Percentiles rank a stretch among this genome's conserved stretches.
phyloP scores from a whole-genome alignment of 177 flowering plant species.

The Tripterygium wilfordii region DNA sequence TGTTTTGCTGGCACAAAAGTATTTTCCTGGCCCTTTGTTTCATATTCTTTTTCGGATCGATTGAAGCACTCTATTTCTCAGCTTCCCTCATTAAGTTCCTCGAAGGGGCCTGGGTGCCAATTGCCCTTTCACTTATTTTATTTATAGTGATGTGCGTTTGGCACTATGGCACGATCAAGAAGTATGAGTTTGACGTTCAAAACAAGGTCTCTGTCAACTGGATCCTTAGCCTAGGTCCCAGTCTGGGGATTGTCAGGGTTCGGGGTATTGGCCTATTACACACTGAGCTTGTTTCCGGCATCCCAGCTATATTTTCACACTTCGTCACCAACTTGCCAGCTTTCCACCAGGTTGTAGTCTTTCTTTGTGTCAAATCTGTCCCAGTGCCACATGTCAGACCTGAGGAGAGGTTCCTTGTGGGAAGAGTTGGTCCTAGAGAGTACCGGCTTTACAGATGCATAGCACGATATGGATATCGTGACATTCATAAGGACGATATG shows the following conservation, averaged over 20 bases:
- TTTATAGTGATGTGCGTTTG: slow-evolving; percentile 45
- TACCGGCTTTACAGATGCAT: slow-evolving; percentile 62
- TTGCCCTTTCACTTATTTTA: slow-evolving; percentile 54
- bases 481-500: slow-evolving; percentile 50
- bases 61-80: slow-evolving; percentile 71
- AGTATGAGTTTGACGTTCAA: slow-evolving; percentile 65
- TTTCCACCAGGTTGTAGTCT: slow-evolving; percentile 67
- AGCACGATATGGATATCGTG: slow-evolving; percentile 68
- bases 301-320: slow-evolving; percentile 75
- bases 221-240: slow-evolving; percentile 57
- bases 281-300: slow-evolving; percentile 72
- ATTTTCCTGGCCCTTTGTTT: slow-evolving; percentile 44
- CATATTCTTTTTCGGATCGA: slow-evolving; percentile 56
- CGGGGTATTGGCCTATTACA: slow-evolving; percentile 67
- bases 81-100: slow-evolving; percentile 72
- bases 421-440: slow-evolving; percentile 65
- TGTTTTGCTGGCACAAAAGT: slow-evolving; percentile 58
- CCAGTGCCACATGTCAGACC: slow-evolving; percentile 70
- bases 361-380: slow-evolving; percentile 63
- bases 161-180: slow-evolving; percentile 72
- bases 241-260: slow-evolving; percentile 59
- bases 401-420: slow-evolving; percentile 66
- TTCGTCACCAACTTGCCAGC: slow-evolving; percentile 79
- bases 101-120: slow-evolving; percentile 78
- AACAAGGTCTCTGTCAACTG: slow-evolving; percentile 67